Evolutionary conservation across 192 early-diverging fungal species (phyloP).

Genomic region (Backusella macrospora): DNA sequence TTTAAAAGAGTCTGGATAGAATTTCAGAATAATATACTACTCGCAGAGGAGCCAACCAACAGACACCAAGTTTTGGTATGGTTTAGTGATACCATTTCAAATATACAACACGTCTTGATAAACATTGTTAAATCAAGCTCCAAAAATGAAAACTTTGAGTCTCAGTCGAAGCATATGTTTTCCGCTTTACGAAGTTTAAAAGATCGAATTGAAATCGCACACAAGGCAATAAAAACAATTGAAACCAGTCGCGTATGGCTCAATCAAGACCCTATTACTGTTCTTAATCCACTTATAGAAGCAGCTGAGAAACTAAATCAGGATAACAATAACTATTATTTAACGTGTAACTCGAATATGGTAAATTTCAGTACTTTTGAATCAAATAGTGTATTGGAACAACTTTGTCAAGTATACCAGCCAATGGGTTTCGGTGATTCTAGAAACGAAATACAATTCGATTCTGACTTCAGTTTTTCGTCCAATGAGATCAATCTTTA

Average conservation of each 20-base stretch:
- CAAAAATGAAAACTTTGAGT: neutral
- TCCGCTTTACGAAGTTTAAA: conserved; percentile 12
- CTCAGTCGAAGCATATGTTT: neutral
- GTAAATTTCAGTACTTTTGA: neutral
- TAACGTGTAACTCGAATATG: neutral
- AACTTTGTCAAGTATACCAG: neutral
- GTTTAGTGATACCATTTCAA: neutral
- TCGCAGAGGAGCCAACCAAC: neutral
- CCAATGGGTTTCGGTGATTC: neutral
- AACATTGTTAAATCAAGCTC: neutral
- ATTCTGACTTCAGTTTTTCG: neutral
- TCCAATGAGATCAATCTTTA: neutral
- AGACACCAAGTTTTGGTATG: neutral
- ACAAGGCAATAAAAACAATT: neutral
- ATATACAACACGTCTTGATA: neutral
- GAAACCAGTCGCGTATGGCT: neutral
- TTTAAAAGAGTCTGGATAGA: conserved; percentile 24
- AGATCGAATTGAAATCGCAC: conserved; percentile 5
- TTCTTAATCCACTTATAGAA: neutral
- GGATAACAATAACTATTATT: neutral
- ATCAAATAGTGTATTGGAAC: neutral
- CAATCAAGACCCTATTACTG: neutral
- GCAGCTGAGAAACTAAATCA: neutral
- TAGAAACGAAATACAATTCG: neutral
- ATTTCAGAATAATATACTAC: conserved; percentile 11